These are phyloP conservation scores for Ophiostoma novo-ulmi DNA, from an alignment of 2,329 filamentous ascomycete genomes.

Conservation along the genomic window DNA sequence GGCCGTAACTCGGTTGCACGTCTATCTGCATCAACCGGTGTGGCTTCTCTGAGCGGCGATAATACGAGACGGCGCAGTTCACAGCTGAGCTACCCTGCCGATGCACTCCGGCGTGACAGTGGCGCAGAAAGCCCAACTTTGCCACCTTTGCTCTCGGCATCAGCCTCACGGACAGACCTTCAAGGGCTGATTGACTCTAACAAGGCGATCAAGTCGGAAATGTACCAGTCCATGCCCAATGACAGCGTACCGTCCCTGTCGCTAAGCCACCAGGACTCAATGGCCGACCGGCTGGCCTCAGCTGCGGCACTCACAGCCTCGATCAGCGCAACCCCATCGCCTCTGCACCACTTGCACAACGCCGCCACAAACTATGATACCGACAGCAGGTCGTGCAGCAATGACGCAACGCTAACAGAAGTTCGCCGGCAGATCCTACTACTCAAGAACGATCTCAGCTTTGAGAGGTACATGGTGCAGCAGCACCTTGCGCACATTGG, in stretches of 20 bases:
- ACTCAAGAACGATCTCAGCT: slow-evolving; percentile 73
- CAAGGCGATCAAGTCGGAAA: slow-evolving; percentile 51
- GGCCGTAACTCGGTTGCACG: background rate
- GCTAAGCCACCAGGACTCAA: slow-evolving; percentile 47
- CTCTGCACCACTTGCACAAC: slow-evolving; percentile 12
- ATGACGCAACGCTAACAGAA: slow-evolving; percentile 37
- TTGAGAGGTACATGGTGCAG: slow-evolving; percentile 77
- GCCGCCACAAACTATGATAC: background rate
- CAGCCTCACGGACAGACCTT: slow-evolving; percentile 49
- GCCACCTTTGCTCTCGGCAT: slow-evolving; percentile 43
- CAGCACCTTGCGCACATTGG: slow-evolving; percentile 79
- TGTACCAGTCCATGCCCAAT: slow-evolving; percentile 52
- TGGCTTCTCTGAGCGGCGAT: slow-evolving; percentile 32
- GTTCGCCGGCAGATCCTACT: slow-evolving; percentile 70
- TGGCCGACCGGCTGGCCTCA: slow-evolving; percentile 35
- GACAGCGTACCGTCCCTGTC: slow-evolving; percentile 54
- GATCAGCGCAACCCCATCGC: background rate
- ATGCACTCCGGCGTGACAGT: slow-evolving; percentile 36
- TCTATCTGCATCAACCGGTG: slow-evolving; percentile 39
- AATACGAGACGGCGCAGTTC: slow-evolving; percentile 41
- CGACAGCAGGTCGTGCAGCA: background rate
- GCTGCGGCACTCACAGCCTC: background rate
- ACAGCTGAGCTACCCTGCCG: slow-evolving; percentile 49
- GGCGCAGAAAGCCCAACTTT: slow-evolving; percentile 59
- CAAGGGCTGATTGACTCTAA: slow-evolving; percentile 59